Conservation (phyloP, 2,329 filamentous ascomycete genomes). For the Fusarium sacchari region DNA sequence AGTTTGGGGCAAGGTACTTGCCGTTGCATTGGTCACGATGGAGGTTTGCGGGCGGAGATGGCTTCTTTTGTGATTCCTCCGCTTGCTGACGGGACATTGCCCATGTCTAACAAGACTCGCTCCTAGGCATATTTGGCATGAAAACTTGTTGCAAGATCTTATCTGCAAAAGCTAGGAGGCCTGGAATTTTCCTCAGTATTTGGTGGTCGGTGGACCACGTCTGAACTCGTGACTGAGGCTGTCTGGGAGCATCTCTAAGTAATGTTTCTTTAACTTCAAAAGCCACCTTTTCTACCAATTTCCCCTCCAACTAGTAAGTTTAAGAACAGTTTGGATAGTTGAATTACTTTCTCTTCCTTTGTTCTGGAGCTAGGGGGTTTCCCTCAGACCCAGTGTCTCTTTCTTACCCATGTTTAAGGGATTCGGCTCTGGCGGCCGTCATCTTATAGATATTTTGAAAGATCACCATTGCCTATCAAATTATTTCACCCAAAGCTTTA, state of each 20-base stretch:
- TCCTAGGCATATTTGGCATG: not conserved
- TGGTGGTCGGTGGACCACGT: not conserved
- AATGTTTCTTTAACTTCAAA: not conserved
- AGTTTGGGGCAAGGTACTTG: not conserved
- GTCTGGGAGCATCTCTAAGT: fast-evolving
- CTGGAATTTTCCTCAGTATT: not conserved
- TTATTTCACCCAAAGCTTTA: fast-evolving
- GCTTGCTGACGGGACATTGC: not conserved
- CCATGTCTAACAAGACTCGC: not conserved
- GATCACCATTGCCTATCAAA: fast-evolving
- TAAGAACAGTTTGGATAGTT: fast-evolving
- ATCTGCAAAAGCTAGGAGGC: fast-evolving
- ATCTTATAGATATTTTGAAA: not conserved
- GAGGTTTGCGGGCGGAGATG: not conserved
- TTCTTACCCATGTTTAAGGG: not conserved
- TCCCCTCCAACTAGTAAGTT: fast-evolving
- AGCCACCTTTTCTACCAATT: not conserved
- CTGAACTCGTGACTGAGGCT: not conserved
- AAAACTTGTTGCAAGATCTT: not conserved
- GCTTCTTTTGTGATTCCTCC: not conserved
- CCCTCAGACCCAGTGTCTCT: too few relatives aligned
- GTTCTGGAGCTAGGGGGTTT: too few relatives aligned
- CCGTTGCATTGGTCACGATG: not conserved
- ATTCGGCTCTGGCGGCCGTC: not conserved
- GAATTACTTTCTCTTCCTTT: not conserved